Base-by-base conservation (phyloP, 257 asterid genomes). In the Solanum paucissectum region DNA sequence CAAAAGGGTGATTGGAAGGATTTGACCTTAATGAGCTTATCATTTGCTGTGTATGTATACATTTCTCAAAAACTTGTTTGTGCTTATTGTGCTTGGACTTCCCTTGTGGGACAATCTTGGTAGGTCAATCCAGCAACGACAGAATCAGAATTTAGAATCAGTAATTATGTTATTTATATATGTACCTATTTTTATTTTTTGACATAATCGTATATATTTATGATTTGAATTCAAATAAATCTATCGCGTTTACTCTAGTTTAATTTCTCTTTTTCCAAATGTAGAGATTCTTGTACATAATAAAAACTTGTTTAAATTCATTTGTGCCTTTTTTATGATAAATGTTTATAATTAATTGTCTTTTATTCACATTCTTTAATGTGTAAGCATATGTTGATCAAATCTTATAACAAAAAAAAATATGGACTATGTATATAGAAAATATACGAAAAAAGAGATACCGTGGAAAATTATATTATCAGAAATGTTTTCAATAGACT, bases 1-100 rank as follows among this genome's bases (percentile, higher is more conserved):
- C 89, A 87, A 86, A 95, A 97, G 89, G 99, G 99, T 58, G 99
- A 97, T 52, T 94, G 98, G 99, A 97, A 95, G 64, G 99, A 97
- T 62, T 38, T 97, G 87, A 89, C 95, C 3, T 90, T 95, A 36
- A 95, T 95, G 96, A 90, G 99, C 58, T 91, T 97, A 18, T 95
- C 99, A 25, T 97, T 97, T 93, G 98, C 98, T 29, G 32, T 97
- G 4, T 97, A 97, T 91, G 90, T 97, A 11, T 97, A 97, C 42
- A 94, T 97, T 87, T 95, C 99, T 10, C 99, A 97, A 92, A 95
- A 94, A 93, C 90, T 95, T 90, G 98, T 97, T 11, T 95, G 98
- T 92, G 95, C 98, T 90, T 95, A 97, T 79, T 96, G 98, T 93
- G 93, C 88, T 23, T 95, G 95, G 97, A 91, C 94, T 90, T 92